These are phyloP conservation scores for Fusarium pseudograminearum DNA, from an alignment of 2,329 filamentous ascomycete genomes.

Conservation along the genomic window DNA sequence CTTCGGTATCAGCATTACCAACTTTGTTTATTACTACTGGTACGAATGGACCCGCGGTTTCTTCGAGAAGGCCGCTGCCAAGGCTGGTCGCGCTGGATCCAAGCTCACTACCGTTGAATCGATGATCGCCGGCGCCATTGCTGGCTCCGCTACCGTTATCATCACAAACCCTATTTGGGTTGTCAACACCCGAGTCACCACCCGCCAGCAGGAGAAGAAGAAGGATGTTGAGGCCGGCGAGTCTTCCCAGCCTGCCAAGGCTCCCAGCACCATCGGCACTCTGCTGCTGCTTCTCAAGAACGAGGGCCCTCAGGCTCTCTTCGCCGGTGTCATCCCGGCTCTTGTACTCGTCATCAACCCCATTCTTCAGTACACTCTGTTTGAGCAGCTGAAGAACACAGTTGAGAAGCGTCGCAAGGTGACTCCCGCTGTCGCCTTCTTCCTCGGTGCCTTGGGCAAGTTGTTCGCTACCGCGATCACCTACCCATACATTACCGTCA, in stretches of 20 bases:
- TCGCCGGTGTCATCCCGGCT: slow-evolving; percentile 91
- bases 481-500: slow-evolving; percentile 98
- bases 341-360: slow-evolving; percentile 97
- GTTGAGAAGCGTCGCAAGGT: slow-evolving; percentile 80
- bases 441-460: slow-evolving; percentile 93
- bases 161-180: slow-evolving; percentile 99
- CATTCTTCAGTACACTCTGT: slow-evolving; percentile 98
- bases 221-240: slow-evolving; percentile 58
- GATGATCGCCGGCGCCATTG: slow-evolving; percentile 95
- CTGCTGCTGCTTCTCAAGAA: slow-evolving; percentile 82
- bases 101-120: slow-evolving; percentile 92
- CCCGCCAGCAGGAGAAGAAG: slow-evolving; percentile 73
- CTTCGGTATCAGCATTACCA: slow-evolving; percentile 97
- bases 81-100: slow-evolving; percentile 77
- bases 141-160: slow-evolving; percentile 92
- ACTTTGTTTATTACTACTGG: slow-evolving; percentile 99
- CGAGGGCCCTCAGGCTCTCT: slow-evolving; percentile 87
- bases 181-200: slow-evolving; percentile 97
- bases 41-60: slow-evolving; percentile 95
- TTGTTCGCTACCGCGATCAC: slow-evolving; percentile 93
- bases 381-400: slow-evolving; percentile 95
- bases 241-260: slow-evolving; percentile 57
- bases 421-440: slow-evolving; percentile 88
- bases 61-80: slow-evolving; percentile 82
- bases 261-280: slow-evolving; percentile 82